A percentile compares a stretch with the other conserved stretches of the same genome.
Conservation (phyloP, 2,329 filamentous ascomycete species). For the Colletotrichum phormii region DNA sequence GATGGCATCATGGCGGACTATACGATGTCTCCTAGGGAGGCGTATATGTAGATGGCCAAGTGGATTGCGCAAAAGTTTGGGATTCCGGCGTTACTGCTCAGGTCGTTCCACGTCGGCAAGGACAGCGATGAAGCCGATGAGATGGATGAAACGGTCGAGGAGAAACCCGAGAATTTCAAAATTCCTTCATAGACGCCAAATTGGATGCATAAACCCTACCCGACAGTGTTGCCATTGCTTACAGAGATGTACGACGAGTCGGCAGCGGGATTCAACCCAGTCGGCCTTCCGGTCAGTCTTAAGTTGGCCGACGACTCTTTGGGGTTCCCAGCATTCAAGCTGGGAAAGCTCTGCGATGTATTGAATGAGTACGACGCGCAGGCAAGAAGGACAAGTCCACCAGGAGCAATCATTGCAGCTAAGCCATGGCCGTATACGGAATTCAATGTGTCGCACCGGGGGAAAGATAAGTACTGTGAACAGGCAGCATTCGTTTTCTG, state of each 20-base stretch:
- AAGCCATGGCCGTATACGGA: neutral
- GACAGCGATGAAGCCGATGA: neutral
- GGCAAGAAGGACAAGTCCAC: neutral
- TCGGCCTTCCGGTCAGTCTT: neutral
- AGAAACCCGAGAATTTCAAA: too few relatives aligned
- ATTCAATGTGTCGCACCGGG: neutral
- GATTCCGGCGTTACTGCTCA: neutral
- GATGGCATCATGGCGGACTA: slow-evolving; percentile 39
- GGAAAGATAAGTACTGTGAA: neutral
- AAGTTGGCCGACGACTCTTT: neutral
- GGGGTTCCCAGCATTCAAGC: neutral
- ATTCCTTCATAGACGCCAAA: neutral
- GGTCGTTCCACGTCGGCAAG: neutral
- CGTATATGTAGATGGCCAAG: neutral
- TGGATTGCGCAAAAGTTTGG: slow-evolving; percentile 20
- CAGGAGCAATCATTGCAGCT: neutral
- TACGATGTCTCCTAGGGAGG: neutral
- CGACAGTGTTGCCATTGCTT: neutral
- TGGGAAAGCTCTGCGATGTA: neutral
- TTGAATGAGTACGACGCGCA: neutral
- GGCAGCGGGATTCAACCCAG: neutral
- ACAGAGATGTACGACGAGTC: neutral
- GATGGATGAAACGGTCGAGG: neutral
- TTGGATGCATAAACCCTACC: neutral
- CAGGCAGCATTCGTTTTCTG: neutral